Conservation (phyloP, 225 moss, liverwort and hornwort genomes). For the Anthoceros angustus region DNA sequence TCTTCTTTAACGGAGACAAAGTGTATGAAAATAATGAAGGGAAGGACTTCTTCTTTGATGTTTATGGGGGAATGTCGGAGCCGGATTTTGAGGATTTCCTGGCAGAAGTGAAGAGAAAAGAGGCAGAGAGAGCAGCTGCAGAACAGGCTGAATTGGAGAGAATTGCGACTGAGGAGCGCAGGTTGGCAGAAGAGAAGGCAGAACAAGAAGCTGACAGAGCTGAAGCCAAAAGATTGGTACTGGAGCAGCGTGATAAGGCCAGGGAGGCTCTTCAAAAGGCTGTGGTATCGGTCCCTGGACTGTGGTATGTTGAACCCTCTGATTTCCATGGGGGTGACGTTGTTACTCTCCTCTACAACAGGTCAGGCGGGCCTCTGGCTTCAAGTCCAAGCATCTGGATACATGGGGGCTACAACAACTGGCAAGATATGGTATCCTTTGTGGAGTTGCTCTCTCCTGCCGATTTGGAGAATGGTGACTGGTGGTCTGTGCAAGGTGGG, state of each 20-base stretch:
- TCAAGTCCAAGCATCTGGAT: conserved; percentile 20
- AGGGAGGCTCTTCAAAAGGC: conserved; percentile 15
- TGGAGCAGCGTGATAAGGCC: conserved; percentile 15
- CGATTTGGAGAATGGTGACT: conserved; percentile 12
- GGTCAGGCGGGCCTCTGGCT: conserved; percentile 18
- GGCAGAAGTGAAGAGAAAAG: conserved; percentile 15
- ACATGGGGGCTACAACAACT: conserved; percentile 24
- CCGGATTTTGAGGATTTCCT: conserved; percentile 19
- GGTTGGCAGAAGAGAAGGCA: conserved; percentile 13
- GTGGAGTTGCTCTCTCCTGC: conserved; percentile 12
- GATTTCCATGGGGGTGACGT: conserved; percentile 16
- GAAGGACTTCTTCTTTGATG: conserved; percentile 17
- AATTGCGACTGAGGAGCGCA: conserved; percentile 10
- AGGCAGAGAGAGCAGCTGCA: conserved; percentile 13
- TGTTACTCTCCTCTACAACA: conserved; percentile 18
- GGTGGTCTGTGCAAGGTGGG: conserved; percentile 23
- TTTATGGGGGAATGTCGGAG: conserved; percentile 18
- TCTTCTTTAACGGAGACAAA: conserved; percentile 21
- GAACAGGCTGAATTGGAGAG: conserved; percentile 18
- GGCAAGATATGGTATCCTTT: conserved; percentile 26
- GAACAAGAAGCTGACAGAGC: conserved; percentile 18
- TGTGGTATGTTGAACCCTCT: conserved; percentile 24
- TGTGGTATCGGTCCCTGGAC: conserved; percentile 14
- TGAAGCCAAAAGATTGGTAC: conserved; percentile 11
- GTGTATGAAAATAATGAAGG: conserved; percentile 18